Base-by-base conservation (phyloP, 2,329 filamentous ascomycete species). In the Trichoderma afroharzianum region DNA sequence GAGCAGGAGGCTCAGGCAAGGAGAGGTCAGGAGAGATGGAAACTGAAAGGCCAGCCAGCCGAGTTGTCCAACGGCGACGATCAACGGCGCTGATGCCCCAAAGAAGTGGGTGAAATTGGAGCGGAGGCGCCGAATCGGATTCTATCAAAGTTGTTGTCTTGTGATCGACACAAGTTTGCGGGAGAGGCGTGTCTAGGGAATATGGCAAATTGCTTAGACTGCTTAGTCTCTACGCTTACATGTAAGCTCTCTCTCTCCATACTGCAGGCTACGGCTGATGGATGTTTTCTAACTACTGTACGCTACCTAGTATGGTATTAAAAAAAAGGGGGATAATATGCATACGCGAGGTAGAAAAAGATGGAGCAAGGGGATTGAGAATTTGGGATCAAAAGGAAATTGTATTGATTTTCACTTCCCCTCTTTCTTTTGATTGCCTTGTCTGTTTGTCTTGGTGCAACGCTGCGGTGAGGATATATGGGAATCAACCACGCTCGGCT, bases 171-270 rank as follows among this genome's bases (percentile, higher is more conserved):
- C 7, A 32, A 12, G 36, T 9, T 8, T 18, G 28, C 70, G 70
- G 70, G 70, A 71, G 70, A 68, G 63, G 70, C 70, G 63, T 63
- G 24, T 21, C 58, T 70, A 36, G 55, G 59, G 47, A 63, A 63
- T 28, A 21, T 14, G 55, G 21, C 47, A 55, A 18, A 21, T 50
- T 24, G 26, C 58, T 47, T 24, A 53, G n/a, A 50, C 21, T 53
- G 47, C 47, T 50, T 57, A 61, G 58, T 21, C 12, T 43, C 26
- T 15, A 59, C 15, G 68, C 68, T 70, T 61, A 68, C 66, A 68
- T 61, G 66, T 50, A 67, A 67, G 63, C 63, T 67, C 63, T 39
- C 39, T 43, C 39, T 39, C 15, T 66, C 14, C 36, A 50, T n/a
- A 50, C n/a, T 12, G 47, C 21, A 26, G 39, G 63, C 63, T 67